These are phyloP conservation scores for Vanrija pseudolonga DNA, from an alignment of 1,284 basidiomycete species.

Conservation along the genomic window DNA sequence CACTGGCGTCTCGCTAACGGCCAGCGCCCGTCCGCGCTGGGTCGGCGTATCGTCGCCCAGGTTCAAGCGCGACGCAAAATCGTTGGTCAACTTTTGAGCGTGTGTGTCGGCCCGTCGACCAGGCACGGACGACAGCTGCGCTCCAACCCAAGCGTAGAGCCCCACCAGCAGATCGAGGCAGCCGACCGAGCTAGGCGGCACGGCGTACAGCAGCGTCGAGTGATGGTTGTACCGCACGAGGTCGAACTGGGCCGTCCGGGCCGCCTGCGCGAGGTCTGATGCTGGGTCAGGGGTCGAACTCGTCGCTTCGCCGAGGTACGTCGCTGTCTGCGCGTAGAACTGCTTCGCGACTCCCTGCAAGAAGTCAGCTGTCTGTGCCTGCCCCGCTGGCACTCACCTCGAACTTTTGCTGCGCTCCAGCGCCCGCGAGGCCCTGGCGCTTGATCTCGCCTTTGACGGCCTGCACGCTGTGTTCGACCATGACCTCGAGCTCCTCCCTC, in stretches of 20 bases:
- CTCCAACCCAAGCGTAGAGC: slow-evolving; percentile 43
- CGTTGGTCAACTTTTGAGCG: not conserved
- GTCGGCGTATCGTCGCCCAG: slow-evolving; percentile 15
- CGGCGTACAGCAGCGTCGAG: slow-evolving; percentile 44
- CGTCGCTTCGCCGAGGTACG: slow-evolving; percentile 24
- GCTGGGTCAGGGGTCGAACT: slow-evolving; percentile 1
- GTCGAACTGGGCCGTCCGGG: slow-evolving; percentile 42
- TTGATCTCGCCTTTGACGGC: slow-evolving; percentile 44
- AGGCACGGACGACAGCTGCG: slow-evolving; percentile 26
- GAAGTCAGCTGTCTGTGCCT: not conserved
- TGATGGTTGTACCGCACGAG: slow-evolving; percentile 44
- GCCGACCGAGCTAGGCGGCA: slow-evolving; percentile 44
- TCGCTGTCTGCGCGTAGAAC: slow-evolving; percentile 41
- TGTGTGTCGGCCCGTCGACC: slow-evolving; percentile 16
- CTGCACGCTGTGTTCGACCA: slow-evolving; percentile 34
- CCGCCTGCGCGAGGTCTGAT: slow-evolving; percentile 35
- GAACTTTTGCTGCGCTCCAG: slow-evolving; percentile 37
- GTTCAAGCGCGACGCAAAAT: not conserved
- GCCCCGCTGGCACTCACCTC: slow-evolving; percentile 32
- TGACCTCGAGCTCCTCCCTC: slow-evolving; percentile 35
- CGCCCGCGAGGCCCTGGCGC: slow-evolving; percentile 38
- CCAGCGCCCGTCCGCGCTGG: slow-evolving; percentile 15
- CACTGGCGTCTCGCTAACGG: slow-evolving; percentile 18
- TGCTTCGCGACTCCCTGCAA: slow-evolving; percentile 37
- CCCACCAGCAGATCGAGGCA: slow-evolving; percentile 45